Evolutionary conservation across 345 rosid genomes (phyloP).

Genomic region (Corchorus olitorius): DNA sequence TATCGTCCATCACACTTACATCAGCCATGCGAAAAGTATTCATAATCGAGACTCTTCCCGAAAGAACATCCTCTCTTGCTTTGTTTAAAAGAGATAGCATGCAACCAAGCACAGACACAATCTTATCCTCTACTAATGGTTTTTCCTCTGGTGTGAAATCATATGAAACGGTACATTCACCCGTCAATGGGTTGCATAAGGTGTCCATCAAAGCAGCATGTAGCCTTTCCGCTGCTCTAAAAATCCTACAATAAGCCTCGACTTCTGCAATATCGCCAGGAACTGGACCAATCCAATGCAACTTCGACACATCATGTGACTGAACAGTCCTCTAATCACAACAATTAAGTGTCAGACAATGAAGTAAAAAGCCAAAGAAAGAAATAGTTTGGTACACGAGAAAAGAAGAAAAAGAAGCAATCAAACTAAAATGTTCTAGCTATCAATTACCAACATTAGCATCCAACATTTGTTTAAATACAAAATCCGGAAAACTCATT

Average conservation of each 20-base stretch:
- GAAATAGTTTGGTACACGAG: neutral
- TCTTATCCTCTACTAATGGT: slow-evolving; percentile 86
- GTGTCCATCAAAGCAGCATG: slow-evolving; percentile 91
- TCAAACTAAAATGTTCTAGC: neutral
- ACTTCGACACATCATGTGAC: slow-evolving; percentile 64
- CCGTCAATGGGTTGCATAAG: slow-evolving; percentile 91
- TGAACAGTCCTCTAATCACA: slow-evolving; percentile 42
- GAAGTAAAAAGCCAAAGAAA: neutral
- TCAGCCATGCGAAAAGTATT: slow-evolving; percentile 51
- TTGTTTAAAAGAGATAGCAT: slow-evolving; percentile 79
- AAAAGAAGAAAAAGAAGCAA: neutral
- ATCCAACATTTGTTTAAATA: neutral
- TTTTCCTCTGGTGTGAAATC: slow-evolving; percentile 79
- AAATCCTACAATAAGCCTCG: slow-evolving; percentile 94
- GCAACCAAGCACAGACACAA: slow-evolving; percentile 92
- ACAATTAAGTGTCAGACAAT: slow-evolving; percentile 22
- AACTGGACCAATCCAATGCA: slow-evolving; percentile 89
- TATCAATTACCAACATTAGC: neutral
- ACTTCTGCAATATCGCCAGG: slow-evolving; percentile 98
- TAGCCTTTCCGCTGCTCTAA: slow-evolving; percentile 80
- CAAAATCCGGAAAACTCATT: neutral
- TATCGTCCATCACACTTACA: slow-evolving; percentile 56
- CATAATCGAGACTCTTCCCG: slow-evolving; percentile 72
- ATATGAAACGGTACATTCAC: slow-evolving; percentile 79
- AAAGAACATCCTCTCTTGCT: slow-evolving; percentile 90